Percentiles rank a stretch among this genome's conserved stretches.
phyloP scores from a whole-genome alignment of 2,329 filamentous ascomycete genomes.

The Stromatinia cepivora region DNA sequence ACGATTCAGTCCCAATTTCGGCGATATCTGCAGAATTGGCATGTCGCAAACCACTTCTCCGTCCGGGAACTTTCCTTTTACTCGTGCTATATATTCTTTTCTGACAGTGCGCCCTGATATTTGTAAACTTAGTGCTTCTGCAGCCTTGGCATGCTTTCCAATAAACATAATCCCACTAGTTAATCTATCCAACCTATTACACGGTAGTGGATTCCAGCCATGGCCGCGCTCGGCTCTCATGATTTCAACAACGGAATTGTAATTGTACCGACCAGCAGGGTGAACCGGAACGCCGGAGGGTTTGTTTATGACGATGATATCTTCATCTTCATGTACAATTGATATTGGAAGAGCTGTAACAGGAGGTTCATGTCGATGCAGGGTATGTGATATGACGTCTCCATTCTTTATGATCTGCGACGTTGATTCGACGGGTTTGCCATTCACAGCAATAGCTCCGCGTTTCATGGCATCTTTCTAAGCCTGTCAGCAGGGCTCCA shows the following conservation, averaged over 20 bases:
- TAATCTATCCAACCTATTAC: slow-evolving; percentile 89
- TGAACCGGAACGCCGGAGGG: slow-evolving; percentile 94
- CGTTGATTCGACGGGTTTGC: slow-evolving; percentile 63
- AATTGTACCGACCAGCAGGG: slow-evolving; percentile 91
- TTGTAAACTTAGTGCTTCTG: slow-evolving; percentile 73
- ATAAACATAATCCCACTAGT: slow-evolving; percentile 99
- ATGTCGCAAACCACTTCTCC: slow-evolving; percentile 90
- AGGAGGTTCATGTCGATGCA: slow-evolving; percentile 94
- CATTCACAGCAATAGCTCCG: slow-evolving; percentile 79
- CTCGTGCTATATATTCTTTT: slow-evolving; percentile 93
- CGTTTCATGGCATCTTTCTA: slow-evolving; percentile 73
- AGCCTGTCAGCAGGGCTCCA: slow-evolving; percentile 33
- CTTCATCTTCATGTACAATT: slow-evolving; percentile 86
- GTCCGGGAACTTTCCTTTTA: slow-evolving; percentile 87
- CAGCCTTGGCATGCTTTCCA: slow-evolving; percentile 79
- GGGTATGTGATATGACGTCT: slow-evolving; percentile 85
- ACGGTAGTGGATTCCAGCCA: slow-evolving; percentile 63
- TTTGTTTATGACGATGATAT: slow-evolving; percentile 96
- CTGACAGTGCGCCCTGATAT: slow-evolving; percentile 79
- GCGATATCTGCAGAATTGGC: slow-evolving; percentile 90
- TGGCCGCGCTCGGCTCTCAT: slow-evolving; percentile 72
- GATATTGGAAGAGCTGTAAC: slow-evolving; percentile 78
- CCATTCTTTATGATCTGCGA: slow-evolving; percentile 80
- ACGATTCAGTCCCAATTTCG: slow-evolving; percentile 89
- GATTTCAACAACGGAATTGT: slow-evolving; percentile 92